Conservation (phyloP, 1,284 basidiomycete genomes). For the Trichosporon ovoides region DNA sequence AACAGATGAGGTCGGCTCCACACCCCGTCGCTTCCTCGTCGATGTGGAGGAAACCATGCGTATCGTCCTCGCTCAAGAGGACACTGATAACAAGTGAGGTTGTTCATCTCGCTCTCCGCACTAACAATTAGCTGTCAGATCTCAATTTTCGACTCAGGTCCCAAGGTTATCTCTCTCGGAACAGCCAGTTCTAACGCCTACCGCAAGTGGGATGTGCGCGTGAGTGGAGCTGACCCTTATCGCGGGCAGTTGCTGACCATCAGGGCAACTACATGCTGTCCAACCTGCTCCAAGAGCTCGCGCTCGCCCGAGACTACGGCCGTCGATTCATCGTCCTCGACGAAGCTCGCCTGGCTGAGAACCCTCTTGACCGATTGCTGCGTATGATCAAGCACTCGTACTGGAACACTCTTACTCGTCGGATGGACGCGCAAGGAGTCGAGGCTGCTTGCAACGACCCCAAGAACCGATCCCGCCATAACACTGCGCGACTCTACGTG, state of each 20-base stretch:
- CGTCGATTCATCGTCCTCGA: constrained; percentile 96
- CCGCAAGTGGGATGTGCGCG: constrained; percentile 91
- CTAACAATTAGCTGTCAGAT: constrained; percentile 59
- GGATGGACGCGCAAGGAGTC: constrained; percentile 93
- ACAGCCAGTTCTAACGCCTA: constrained; percentile 97
- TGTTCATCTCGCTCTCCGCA: neutral
- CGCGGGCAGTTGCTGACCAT: constrained; percentile 12
- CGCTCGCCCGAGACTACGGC: constrained; percentile 90
- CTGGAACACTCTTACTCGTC: constrained; percentile 93
- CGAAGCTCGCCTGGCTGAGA: constrained; percentile 90
- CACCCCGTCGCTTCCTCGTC: constrained; percentile 76
- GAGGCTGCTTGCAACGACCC: constrained; percentile 96
- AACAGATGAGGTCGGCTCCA: constrained; percentile 51
- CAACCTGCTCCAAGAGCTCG: constrained; percentile 96
- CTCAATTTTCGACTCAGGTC: constrained; percentile 91
- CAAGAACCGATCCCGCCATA: constrained; percentile 81
- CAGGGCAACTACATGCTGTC: constrained; percentile 96
- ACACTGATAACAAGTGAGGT: constrained; percentile 79
- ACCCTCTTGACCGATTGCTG: constrained; percentile 91
- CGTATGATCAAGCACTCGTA: constrained; percentile 98
- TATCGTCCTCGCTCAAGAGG: constrained; percentile 93
- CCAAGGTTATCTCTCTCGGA: constrained; percentile 90
- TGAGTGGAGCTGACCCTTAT: constrained; percentile 50
- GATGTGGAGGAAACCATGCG: constrained; percentile 99
- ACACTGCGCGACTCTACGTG: constrained; percentile 89